Base-by-base conservation (phyloP, 495 filamentous ascomycete species). In the Penicillium canariense region DNA sequence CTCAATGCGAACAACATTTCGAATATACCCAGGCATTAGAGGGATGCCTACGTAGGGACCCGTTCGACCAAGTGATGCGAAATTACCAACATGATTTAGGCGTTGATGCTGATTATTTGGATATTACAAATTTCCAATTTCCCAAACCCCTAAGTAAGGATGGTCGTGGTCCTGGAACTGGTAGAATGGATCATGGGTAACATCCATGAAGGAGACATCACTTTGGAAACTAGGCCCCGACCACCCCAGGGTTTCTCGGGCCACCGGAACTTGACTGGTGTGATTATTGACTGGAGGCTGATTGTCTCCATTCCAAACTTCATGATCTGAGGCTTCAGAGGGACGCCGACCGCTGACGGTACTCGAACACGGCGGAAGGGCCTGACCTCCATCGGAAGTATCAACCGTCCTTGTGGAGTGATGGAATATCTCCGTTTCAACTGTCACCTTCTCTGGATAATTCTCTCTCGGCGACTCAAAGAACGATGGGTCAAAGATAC, bases 391-490 rank as follows among this genome's bases (percentile, higher is more conserved):
- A 48, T 74, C 69, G 0, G 72, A 65, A 2, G 69, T 76, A 38
- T 76, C 68, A 18, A 76, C 60, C n/a, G 67, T 66, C 17, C 70
- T 65, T 17, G 69, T 66, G 4, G 72, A 72, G 3, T 68, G 69
- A 28, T 68, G 69, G 17, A 73, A 70, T 18, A 75, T 69, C 20
- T 73, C 70, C 7, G 74, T 71, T 42, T 76, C 73, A 8, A 76
- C 65, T 0, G 67, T 76, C 0, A 66, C 64, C 5, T 61, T 57
- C 7, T 68, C 60, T 7, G 52, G 23, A 2, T 56, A 55, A 15
- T 51, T 65, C 34, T 57, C 58, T 30, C 39, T 31, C 26, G 4
- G 50, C 3, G 18, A 45, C 18, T 23, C 55, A 39, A 36, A 47
- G 52, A 74, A 62, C 22, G 71, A 68, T 0, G 62, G 42, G 23